Base-by-base conservation (phyloP, 768 basidiomycete genomes). In the Hygrophorus pudorinus region DNA sequence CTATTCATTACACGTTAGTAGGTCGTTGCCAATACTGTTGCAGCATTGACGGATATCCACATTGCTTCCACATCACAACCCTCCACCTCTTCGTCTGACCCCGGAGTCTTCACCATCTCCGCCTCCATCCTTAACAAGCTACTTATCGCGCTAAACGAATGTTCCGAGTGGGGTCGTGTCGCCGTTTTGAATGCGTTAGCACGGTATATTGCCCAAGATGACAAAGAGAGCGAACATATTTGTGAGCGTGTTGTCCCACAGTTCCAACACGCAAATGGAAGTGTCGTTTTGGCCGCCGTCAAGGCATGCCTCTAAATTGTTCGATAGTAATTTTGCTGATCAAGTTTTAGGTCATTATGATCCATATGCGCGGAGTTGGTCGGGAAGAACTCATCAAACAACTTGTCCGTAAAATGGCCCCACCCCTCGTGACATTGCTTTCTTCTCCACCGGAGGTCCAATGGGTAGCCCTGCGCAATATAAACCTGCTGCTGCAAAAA, bases 211-310 rank as follows among this genome's bases (percentile, higher is more conserved):
- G 78, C 91, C 0, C 69, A 73, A 32, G 94, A 94, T 55, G 89
- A 87, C 48, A 87, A 89, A 63, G 96, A 99, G 67, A 87, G 87
- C 59, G 96, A 99, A 57, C 94, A 98, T 59, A 98, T 98, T 49
- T 98, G 96, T 60, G 96, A 98, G 63, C 81, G 96, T 21, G 94
- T 98, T 10, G 85, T 98, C 32, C 96, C 96, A 3, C 96, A 99
- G 56, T 94, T 98, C 64, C 96, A 99, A 62, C 96, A 99, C 57
- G 85, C 79, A 20, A 99, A 99, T 53, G 92, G 88, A 11, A 85
- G 86, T 45, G 96, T 99, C 4, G 92, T 99, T 2, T 71, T 99
- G n/a, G 87, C 90, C 4, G 96, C 96, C 12, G 83, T 98, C 53
- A 93, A 93, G 73, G 91, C 86, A 35, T 35, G 68, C 60, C 16